phyloP scores from a whole-genome alignment of 2,329 filamentous ascomycete genomes.

The Penicillium sp. region DNA sequence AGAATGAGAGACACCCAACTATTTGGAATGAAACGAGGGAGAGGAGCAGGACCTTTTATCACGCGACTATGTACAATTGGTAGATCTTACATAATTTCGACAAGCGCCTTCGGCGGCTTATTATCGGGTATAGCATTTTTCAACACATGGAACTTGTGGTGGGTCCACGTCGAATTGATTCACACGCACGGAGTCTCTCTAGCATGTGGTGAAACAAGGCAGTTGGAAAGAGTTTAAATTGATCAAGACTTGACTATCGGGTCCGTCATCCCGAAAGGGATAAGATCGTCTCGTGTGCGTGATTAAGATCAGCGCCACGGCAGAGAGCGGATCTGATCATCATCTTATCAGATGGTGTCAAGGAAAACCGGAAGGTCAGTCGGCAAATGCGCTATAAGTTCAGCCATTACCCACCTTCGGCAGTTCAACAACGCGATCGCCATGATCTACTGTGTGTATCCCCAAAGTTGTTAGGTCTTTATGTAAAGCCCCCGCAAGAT shows the following conservation, averaged over 20 bases:
- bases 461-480: background rate
- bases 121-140: background rate
- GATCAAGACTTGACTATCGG: conserved; percentile 3
- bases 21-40: background rate
- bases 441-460: conserved; percentile 2
- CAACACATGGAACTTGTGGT: background rate
- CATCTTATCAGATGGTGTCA: conserved; percentile 16
- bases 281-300: background rate
- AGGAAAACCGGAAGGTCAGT: background rate
- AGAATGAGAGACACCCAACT: background rate
- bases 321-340: conserved; percentile 1
- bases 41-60: background rate
- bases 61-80: background rate
- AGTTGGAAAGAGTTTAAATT: background rate
- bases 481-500: background rate
- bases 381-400: background rate
- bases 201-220: background rate
- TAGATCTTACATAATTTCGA: background rate
- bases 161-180: background rate
- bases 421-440: conserved; percentile 1
- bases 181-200: background rate
- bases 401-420: conserved; percentile 1
- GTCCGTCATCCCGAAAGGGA: background rate
- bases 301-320: conserved; percentile 8
- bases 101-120: background rate